These are phyloP conservation scores for Botrytis byssoidea DNA, from an alignment of 2,329 filamentous ascomycete genomes.

Conservation along the genomic window DNA sequence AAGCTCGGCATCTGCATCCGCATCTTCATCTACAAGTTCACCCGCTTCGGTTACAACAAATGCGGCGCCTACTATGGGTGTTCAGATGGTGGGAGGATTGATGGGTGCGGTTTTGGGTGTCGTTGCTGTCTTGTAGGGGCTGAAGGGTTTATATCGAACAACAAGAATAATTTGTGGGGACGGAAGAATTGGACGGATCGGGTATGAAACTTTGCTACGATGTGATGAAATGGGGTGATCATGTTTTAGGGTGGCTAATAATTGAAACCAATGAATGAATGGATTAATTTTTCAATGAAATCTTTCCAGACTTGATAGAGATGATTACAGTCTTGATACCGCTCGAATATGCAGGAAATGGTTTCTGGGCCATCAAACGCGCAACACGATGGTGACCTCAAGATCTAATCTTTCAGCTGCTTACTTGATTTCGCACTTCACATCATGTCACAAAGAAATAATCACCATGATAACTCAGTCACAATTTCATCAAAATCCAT, in stretches of 20 bases:
- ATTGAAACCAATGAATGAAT: not conserved
- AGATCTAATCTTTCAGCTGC: not conserved
- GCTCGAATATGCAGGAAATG: not conserved
- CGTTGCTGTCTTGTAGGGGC: constrained; percentile 5
- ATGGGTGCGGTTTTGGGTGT: constrained; percentile 6
- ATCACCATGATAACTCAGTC: not conserved
- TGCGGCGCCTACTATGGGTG: not conserved
- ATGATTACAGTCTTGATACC: not conserved
- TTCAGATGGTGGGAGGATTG: constrained; percentile 14
- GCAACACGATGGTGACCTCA: not conserved
- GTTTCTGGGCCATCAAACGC: not conserved
- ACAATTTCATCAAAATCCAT: not conserved
- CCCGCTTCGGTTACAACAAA: not conserved
- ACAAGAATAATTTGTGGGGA: not conserved
- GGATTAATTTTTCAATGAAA: not conserved
- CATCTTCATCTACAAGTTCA: not conserved
- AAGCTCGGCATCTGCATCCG: not conserved
- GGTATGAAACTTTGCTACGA: not conserved
- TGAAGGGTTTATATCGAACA: not conserved
- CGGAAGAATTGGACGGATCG: not conserved
- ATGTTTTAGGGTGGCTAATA: not conserved
- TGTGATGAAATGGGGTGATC: not conserved
- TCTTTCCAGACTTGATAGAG: not conserved
- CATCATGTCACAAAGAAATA: not conserved
- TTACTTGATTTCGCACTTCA: not conserved